Conservation (phyloP, 768 basidiomycete genomes). For the Phlebiopsis flavidoalba region DNA sequence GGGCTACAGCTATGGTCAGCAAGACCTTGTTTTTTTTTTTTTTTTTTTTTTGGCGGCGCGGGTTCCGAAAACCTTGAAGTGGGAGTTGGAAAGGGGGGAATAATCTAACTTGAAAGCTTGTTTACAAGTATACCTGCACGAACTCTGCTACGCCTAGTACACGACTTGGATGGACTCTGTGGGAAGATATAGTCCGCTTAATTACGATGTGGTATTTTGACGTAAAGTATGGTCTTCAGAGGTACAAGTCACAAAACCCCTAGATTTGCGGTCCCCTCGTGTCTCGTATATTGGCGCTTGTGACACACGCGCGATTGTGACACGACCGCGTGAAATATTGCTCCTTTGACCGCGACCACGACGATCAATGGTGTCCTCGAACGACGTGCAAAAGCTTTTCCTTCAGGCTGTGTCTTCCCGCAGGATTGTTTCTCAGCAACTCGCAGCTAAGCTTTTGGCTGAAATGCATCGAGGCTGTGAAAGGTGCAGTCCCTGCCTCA, state of each 20-base stretch:
- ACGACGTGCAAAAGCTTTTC: slow-evolving; percentile 72
- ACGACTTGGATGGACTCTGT: not conserved
- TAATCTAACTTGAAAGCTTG: not conserved
- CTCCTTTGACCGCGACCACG: slow-evolving; percentile 7
- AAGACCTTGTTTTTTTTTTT: no score
- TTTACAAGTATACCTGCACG: slow-evolving; percentile 4
- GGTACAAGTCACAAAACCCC: no score
- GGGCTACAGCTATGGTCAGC: slow-evolving; percentile 97
- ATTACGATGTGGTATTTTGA: not conserved
- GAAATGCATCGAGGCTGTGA: slow-evolving; percentile 62
- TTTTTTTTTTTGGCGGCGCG: no score
- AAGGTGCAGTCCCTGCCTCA: slow-evolving; percentile 37
- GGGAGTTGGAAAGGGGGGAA: not conserved
- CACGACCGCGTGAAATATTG: slow-evolving; percentile 15
- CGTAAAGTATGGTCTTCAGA: no score
- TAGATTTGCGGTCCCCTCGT: not conserved
- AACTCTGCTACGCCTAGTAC: not conserved
- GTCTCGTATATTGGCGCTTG: not conserved
- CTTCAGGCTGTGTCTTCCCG: slow-evolving; percentile 76
- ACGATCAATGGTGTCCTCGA: slow-evolving; percentile 38
- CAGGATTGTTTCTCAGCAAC: slow-evolving; percentile 55
- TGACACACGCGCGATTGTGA: slow-evolving; percentile 17
- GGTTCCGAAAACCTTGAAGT: slow-evolving; percentile 64
- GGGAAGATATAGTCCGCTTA: not conserved
- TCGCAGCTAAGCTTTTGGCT: slow-evolving; percentile 64